phyloP scores from a whole-genome alignment of 805 yeast species.

The Ogataea saltuana region DNA sequence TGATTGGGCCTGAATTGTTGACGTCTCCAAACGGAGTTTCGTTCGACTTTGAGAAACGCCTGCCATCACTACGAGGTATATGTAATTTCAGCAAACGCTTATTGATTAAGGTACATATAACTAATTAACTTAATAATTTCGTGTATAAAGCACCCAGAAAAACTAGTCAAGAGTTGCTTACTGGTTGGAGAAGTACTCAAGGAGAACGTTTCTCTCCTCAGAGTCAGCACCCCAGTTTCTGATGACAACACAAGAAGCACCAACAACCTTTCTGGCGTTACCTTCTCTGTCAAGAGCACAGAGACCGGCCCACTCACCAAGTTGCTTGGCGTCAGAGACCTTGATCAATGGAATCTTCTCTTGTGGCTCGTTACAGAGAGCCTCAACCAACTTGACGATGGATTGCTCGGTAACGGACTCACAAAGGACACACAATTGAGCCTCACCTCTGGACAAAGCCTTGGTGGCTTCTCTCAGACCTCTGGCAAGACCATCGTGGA shows the following conservation, averaged over 20 bases:
- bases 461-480: constrained; percentile 99
- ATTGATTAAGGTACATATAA: constrained; percentile 7
- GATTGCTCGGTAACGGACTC: constrained; percentile 98
- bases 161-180: constrained; percentile 40
- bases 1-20: neutral
- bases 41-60: too few relatives aligned
- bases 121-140: constrained; percentile 8
- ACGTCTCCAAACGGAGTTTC: too few relatives aligned
- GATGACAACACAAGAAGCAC: constrained; percentile 99
- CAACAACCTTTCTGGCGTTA: constrained; percentile 99
- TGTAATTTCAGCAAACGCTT: constrained; percentile 1
- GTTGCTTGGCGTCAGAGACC: constrained; percentile 98
- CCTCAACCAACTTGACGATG: constrained; percentile 96
- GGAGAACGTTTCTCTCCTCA: constrained; percentile 92
- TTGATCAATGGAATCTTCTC: constrained; percentile 96
- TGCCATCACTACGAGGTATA: neutral
- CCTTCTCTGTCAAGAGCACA: constrained; percentile 99
- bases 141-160: constrained; percentile 5
- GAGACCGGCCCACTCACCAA: constrained; percentile 99
- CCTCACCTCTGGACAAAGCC: constrained; percentile 97
- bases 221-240: constrained; percentile 99
- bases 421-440: constrained; percentile 95
- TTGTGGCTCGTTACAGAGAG: constrained; percentile 97
- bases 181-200: constrained; percentile 93
- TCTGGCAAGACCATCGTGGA: constrained; percentile 99